Evolutionary conservation across 768 basidiomycete genomes (phyloP), one percentile per base, ranked within the genome.

Genomic region (Trametes maxima): DNA sequence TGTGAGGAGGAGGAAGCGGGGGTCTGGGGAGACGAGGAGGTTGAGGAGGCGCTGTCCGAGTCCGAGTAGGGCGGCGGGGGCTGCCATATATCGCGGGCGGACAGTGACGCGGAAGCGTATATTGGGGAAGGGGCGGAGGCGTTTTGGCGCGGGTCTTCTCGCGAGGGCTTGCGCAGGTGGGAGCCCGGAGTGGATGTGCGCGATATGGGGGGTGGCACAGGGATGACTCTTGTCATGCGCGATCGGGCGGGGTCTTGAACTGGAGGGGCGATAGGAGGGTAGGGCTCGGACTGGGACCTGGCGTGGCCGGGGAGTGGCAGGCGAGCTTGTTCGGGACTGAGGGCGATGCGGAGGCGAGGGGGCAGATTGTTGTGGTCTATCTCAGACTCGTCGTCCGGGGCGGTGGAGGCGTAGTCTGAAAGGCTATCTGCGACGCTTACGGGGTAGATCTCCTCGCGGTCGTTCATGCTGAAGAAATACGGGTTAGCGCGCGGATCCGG

Each of bases 401-500:
- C 52, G 33, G 57, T 59, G 46, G 57, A 59, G n/a, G 59, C 51
- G 49, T 59, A 53, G 56, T 50, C 58, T 28, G 62, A 64, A 37
- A 61, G 52, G 51, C 61, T 58, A 55, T 67, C 65, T 52, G 46
- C 46, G 37, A 51, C 14, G 16, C 62, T 64, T 16, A 57, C 57
- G 19, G 62, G 62, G 58, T 64, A 64, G 60, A 72, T 69, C 58
- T 69, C 65, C 56, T 70, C 70, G 39, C 54, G 58, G 40, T 63
- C 62, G 62, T 67, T 65, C 71, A 72, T 72, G 62, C 57, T 64
- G 58, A 66, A 59, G 57, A 72, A 69, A 48, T 72, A 58, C 7
- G 71, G 74, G 57, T 76, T 74, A 33, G 45, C 47, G 36, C 59
- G 63, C n/a, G 73, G 74, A 66, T 75, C 73, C 40, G 58, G 51